Percentiles rank a stretch among this genome's conserved stretches.
phyloP scores from a whole-genome alignment of 495 filamentous ascomycete species.

The Aspergillus homomorphus region DNA sequence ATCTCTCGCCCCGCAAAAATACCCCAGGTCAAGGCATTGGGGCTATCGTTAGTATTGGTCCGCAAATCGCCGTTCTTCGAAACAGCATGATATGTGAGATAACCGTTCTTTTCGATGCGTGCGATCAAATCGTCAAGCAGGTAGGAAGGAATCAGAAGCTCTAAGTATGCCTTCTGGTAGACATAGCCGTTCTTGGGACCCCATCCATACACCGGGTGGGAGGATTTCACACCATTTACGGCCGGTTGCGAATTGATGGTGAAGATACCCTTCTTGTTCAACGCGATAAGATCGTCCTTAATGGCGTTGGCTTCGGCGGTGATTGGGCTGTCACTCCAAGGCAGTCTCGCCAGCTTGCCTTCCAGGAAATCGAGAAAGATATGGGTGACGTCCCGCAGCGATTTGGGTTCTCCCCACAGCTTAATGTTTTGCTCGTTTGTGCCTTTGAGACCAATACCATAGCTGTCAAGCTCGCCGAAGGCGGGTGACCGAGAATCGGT shows the following conservation, averaged over 20 bases:
- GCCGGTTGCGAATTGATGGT: conserved; percentile 98
- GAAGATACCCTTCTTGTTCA: conserved; percentile 84
- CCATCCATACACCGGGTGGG: conserved; percentile 86
- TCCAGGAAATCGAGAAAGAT: conserved; percentile 82
- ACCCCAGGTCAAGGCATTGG: conserved; percentile 98
- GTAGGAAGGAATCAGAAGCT: conserved; percentile 79
- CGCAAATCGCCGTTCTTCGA: conserved; percentile 74
- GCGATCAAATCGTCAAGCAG: conserved; percentile 73
- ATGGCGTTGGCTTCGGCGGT: conserved; percentile 76
- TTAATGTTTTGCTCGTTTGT: conserved; percentile 96
- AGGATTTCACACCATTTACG: conserved; percentile 87
- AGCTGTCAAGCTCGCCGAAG: conserved; percentile 94
- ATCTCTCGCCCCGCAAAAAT: conserved; percentile 99
- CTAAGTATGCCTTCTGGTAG: conserved; percentile 97
- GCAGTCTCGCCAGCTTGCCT: conserved; percentile 75
- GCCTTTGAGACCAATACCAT: conserved; percentile 93
- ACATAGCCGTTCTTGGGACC: conserved; percentile 93
- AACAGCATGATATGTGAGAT: conserved; percentile 91
- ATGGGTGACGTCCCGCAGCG: conserved; percentile 71
- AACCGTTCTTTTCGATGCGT: conserved; percentile 72
- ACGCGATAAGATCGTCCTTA: conserved; percentile 66
- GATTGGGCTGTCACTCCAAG: conserved; percentile 92
- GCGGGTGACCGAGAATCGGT: conserved; percentile 96
- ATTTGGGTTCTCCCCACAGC: conserved; percentile 85
- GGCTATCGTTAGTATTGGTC: conserved; percentile 80